Base-by-base conservation (phyloP, 208 protist species). In the Leishmania major region DNA sequence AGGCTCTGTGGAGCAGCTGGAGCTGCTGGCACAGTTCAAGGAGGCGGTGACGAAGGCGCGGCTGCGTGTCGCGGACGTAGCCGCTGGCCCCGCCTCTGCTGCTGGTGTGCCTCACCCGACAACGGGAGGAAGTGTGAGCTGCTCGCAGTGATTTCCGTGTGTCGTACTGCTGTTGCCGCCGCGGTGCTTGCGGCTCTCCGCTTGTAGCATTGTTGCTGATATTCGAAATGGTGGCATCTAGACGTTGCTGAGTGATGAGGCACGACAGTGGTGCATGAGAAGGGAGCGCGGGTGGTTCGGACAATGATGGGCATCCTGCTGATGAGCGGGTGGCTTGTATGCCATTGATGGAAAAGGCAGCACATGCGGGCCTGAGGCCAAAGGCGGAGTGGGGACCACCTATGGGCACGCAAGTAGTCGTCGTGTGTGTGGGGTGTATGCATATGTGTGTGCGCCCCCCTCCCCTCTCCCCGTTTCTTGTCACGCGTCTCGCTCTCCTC, bases 1-100 rank as follows among this genome's bases (percentile, higher is more conserved):
- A 67, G 92, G 89, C 72, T 90, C 90, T 5, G 81, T 87, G 47
- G 84, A 92, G 78, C 92, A 95, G 83, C 80, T 88, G 43, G 78
- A 82, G 73, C 71, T 97, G 57, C 79, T 95, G 43, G 28, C 47
- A 8, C 78, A 88, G 43, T 95, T 97, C 80, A 81, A 86, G 17
- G 47, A 82, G 67, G 87, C 82, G 7, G 84, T 88, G 40, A 66
- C 81, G 15, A 37, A 37, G 13, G 89, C 87, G n/a, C 80, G 85
- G 13, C 57, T 53, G 47, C 60, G 70, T 17, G 81, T 69, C 2
- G 84, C 77, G 28, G 66, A 85, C 53, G 76, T n/a, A 37, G 62
- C 51, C 37, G 51, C 31, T 75, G 62, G 35, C 31, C n/a, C 13
- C 2, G 51, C 28, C 17, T 47, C 31, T n/a, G 49, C 53, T 43